Evolutionary conservation across 192 early-diverging fungal species (phyloP).

Genomic region (Mortierella hygrophila): DNA sequence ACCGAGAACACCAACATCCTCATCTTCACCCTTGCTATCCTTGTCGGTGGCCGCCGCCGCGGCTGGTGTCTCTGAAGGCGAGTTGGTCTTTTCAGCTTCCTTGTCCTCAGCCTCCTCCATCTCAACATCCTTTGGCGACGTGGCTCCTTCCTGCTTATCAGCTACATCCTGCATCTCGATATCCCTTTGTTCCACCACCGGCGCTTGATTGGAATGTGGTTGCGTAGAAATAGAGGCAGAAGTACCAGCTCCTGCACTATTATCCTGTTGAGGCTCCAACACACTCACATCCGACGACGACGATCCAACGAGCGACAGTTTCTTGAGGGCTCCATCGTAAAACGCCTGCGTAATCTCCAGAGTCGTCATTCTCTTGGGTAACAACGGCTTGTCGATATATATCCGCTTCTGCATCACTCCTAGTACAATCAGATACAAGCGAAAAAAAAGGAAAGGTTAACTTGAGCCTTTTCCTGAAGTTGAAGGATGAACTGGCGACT

Average conservation of each 20-base stretch:
- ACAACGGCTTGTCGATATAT: slow-evolving; percentile 47
- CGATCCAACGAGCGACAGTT: slow-evolving; percentile 20
- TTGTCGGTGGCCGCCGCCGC: no score
- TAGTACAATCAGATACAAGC: neutral
- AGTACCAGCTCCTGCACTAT: neutral
- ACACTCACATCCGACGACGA: slow-evolving; percentile 20
- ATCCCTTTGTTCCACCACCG: neutral
- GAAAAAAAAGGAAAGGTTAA: neutral
- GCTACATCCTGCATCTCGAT: neutral
- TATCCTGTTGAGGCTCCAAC: slow-evolving; percentile 3
- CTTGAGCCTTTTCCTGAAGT: neutral
- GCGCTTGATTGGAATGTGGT: neutral
- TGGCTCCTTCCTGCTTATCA: neutral
- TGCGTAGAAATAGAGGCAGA: neutral
- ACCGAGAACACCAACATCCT: slow-evolving; percentile 24
- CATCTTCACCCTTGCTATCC: neutral
- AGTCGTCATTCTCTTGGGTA: slow-evolving; percentile 36
- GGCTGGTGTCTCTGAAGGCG: neutral
- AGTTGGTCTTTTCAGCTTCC: neutral
- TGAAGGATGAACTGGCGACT: neutral
- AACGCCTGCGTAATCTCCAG: slow-evolving; percentile 44
- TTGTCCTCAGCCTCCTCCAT: neutral
- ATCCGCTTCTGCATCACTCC: slow-evolving; percentile 37
- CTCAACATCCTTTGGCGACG: neutral
- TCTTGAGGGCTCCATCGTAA: slow-evolving; percentile 44